Conservation (phyloP, 345 rosid species). For the Hibiscus tridactylites region DNA sequence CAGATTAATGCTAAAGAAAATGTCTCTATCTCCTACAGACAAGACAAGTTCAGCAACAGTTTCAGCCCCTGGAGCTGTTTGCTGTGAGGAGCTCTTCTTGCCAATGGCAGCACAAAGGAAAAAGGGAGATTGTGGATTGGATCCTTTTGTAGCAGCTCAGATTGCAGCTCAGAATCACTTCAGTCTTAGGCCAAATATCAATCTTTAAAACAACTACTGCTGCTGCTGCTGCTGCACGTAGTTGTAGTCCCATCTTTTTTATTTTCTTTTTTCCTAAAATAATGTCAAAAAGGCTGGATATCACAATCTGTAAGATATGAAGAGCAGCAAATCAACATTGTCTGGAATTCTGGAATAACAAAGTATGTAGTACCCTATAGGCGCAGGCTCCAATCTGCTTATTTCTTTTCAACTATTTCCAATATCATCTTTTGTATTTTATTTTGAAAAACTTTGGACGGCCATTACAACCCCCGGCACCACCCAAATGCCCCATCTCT, state of each 20-base stretch:
- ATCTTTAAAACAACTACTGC: neutral
- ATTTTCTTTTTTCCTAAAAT: neutral
- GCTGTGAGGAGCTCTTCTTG: slow-evolving; percentile 29
- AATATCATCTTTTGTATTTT: too few species aligned
- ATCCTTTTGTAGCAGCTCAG: slow-evolving; percentile 10
- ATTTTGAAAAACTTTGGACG: too few species aligned
- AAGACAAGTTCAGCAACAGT: neutral
- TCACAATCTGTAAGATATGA: too few species aligned
- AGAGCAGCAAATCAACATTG: too few species aligned
- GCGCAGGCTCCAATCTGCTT: too few species aligned
- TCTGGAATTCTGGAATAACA: too few species aligned
- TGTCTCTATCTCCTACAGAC: neutral
- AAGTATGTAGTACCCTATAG: too few species aligned
- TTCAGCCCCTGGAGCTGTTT: slow-evolving; percentile 10
- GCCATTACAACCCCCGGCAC: too few species aligned
- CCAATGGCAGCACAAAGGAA: neutral
- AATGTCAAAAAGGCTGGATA: neutral
- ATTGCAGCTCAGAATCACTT: slow-evolving; percentile 28
- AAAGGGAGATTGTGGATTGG: neutral
- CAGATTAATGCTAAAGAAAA: neutral
- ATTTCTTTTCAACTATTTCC: too few species aligned
- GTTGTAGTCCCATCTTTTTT: neutral
- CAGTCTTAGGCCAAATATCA: slow-evolving; percentile 18
- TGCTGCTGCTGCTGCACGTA: neutral
- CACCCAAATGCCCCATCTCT: too few species aligned